These are phyloP conservation scores for Trichoderma arundinaceum DNA, from an alignment of 2,329 filamentous ascomycete genomes.

Conservation along the genomic window DNA sequence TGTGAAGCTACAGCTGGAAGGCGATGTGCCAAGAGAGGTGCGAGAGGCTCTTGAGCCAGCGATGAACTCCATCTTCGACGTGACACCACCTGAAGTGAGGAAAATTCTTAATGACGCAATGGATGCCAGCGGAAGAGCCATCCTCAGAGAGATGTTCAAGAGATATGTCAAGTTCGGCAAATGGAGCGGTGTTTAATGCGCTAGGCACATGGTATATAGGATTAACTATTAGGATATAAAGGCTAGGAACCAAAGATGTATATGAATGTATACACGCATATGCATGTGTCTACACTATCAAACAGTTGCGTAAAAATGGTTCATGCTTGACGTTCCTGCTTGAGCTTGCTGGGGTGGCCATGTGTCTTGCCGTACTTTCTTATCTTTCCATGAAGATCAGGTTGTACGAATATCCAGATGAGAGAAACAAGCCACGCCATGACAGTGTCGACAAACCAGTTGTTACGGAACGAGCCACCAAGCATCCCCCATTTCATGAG, in stretches of 20 bases:
- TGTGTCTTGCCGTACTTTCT: conserved; percentile 61
- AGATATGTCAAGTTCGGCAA: conserved; percentile 67
- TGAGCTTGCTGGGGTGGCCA: conserved; percentile 61
- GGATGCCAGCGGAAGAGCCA: conserved; percentile 63
- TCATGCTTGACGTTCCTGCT: conserved; percentile 37
- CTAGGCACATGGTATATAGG: neutral
- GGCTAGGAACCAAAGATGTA: conserved; percentile 20
- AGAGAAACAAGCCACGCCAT: conserved; percentile 59
- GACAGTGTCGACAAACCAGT: conserved; percentile 64
- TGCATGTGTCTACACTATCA: neutral
- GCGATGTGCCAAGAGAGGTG: conserved; percentile 55
- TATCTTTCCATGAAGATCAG: conserved; percentile 64
- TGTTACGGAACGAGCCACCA: conserved; percentile 63
- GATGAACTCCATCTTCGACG: conserved; percentile 63
- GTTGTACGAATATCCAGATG: conserved; percentile 63
- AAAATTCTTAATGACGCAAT: conserved; percentile 65
- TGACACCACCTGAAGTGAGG: conserved; percentile 60
- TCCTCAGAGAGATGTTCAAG: conserved; percentile 64
- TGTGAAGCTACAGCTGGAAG: conserved; percentile 65
- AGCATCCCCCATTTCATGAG: conserved; percentile 70
- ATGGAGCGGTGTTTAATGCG: conserved; percentile 62
- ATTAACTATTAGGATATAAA: conserved; percentile 22
- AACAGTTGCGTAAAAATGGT: neutral
- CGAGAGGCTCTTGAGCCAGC: conserved; percentile 63
- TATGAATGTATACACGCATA: neutral